A percentile compares a stretch with the other conserved stretches of the same genome.
Evolutionary conservation across 352 stramenopile genomes (phyloP).

Genomic region (Saprolegnia diclina): DNA sequence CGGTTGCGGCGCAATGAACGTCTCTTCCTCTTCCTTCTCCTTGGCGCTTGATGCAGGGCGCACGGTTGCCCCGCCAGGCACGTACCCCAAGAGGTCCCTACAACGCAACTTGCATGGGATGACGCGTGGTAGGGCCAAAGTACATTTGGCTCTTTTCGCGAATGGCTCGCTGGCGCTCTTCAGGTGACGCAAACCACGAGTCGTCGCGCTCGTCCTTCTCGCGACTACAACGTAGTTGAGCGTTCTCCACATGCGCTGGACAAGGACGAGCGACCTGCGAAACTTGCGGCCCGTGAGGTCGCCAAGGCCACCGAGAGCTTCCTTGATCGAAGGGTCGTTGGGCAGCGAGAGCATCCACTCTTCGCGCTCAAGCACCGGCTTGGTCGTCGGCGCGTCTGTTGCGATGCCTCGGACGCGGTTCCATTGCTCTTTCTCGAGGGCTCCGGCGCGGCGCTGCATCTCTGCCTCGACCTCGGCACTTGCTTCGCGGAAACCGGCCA

Average conservation of each 20-base stretch:
- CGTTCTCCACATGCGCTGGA: too few species aligned
- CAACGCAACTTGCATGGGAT: neutral
- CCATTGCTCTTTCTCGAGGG: conserved; percentile 66
- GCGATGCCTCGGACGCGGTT: conserved; percentile 35
- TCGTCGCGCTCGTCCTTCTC: conserved; percentile 39
- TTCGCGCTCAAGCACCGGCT: conserved; percentile 38
- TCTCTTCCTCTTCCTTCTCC: conserved; percentile 58
- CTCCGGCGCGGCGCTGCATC: conserved; percentile 52
- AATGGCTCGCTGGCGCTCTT: conserved; percentile 71
- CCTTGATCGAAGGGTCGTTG: conserved; percentile 62
- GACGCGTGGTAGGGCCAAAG: neutral
- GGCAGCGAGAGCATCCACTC: conserved; percentile 86
- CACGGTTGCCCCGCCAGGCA: conserved; percentile 43
- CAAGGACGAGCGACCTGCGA: conserved; percentile 26
- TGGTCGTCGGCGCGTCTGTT: conserved; percentile 5
- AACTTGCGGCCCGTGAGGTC: conserved; percentile 43
- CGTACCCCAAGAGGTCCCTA: conserved; percentile 76
- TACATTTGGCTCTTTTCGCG: conserved; percentile 80
- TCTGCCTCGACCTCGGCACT: conserved; percentile 65
- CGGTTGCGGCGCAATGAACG: conserved; percentile 55
- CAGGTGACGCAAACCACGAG: conserved; percentile 76
- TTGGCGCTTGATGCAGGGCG: conserved; percentile 26
- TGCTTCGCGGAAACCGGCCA: conserved; percentile 65
- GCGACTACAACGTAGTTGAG: too few species aligned
- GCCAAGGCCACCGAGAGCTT: conserved; percentile 55